phyloP scores from a whole-genome alignment of 768 basidiomycete genomes.

The Tylopilus rubrobrunneus region DNA sequence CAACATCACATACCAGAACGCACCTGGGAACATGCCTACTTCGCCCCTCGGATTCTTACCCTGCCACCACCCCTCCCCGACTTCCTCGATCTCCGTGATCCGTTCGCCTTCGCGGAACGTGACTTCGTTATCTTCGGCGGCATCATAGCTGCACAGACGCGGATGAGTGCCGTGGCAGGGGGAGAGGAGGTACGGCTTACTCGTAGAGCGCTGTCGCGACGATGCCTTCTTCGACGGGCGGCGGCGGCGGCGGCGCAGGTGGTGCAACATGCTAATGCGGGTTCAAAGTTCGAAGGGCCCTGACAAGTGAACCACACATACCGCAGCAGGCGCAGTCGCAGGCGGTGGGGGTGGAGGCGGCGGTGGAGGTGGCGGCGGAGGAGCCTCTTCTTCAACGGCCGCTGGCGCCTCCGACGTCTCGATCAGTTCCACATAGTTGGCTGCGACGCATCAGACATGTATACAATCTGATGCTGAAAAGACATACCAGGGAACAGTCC shows the following conservation, averaged over 20 bases:
- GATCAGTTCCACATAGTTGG: conserved; percentile 84
- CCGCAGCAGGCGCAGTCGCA: conserved; percentile 34
- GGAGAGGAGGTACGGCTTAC: conserved; percentile 39
- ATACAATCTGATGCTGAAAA: neutral
- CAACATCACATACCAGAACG: neutral
- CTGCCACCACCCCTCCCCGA: conserved; percentile 89
- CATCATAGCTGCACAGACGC: conserved; percentile 62
- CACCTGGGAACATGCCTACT: conserved; percentile 74
- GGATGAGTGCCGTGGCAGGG: neutral
- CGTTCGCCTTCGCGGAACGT: conserved; percentile 79
- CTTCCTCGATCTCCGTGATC: conserved; percentile 75
- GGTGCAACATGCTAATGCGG: conserved; percentile 28
- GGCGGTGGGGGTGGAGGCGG: conserved; percentile 43
- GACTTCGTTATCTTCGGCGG: conserved; percentile 88
- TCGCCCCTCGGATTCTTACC: conserved; percentile 56
- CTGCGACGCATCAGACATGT: conserved; percentile 29
- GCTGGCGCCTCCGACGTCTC: conserved; percentile 41
- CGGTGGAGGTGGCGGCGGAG: conserved; percentile 58
- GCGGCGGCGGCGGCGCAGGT: conserved; percentile 43
- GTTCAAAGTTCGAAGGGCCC: neutral
- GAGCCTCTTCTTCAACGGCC: conserved; percentile 38
- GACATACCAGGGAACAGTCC: conserved; percentile 82
- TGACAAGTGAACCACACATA: conserved; percentile 17
- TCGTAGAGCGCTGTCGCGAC: conserved; percentile 67
- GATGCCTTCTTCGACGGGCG: conserved; percentile 55